Evolutionary conservation across 768 basidiomycete species (phyloP).

Genomic region (Lentinula detonsa): DNA sequence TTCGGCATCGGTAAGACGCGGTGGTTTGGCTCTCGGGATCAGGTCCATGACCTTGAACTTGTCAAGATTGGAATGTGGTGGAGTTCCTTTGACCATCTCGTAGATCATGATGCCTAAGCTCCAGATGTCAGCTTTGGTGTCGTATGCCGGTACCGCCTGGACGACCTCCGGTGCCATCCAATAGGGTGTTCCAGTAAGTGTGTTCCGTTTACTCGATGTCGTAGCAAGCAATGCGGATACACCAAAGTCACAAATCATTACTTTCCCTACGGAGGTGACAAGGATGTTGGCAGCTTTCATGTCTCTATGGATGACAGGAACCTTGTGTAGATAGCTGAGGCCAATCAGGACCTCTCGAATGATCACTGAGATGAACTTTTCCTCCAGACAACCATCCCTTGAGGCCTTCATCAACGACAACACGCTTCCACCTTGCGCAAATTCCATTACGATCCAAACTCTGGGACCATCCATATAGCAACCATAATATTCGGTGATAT

Average conservation of each 20-base stretch:
- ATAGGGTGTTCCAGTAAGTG: constrained; percentile 94
- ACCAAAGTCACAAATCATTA: constrained; percentile 97
- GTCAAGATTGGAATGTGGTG: constrained; percentile 87
- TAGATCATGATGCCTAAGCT: constrained; percentile 93
- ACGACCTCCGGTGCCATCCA: constrained; percentile 99
- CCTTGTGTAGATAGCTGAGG: constrained; percentile 86
- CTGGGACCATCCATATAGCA: constrained; percentile 92
- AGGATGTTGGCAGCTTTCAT: constrained; percentile 98
- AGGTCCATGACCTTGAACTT: constrained; percentile 83
- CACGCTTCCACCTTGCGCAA: constrained; percentile 92
- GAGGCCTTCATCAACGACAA: constrained; percentile 89
- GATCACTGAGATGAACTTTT: constrained; percentile 84
- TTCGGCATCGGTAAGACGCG: constrained; percentile 68
- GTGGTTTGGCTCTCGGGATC: constrained; percentile 81
- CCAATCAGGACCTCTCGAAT: constrained; percentile 84
- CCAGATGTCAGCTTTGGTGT: constrained; percentile 98
- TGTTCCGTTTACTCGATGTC: constrained; percentile 86
- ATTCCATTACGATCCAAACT: constrained; percentile 99
- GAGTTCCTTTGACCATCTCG: constrained; percentile 95
- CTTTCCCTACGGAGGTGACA: constrained; percentile 80
- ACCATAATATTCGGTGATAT: constrained; percentile 94
- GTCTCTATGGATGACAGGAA: constrained; percentile 93
- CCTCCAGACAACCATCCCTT: constrained; percentile 71
- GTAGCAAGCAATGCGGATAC: constrained; percentile 90
- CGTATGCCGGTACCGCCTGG: constrained; percentile 82